Evolutionary conservation across 2,329 filamentous ascomycete species (phyloP).

Genomic region (Cladosporium sp.): DNA sequence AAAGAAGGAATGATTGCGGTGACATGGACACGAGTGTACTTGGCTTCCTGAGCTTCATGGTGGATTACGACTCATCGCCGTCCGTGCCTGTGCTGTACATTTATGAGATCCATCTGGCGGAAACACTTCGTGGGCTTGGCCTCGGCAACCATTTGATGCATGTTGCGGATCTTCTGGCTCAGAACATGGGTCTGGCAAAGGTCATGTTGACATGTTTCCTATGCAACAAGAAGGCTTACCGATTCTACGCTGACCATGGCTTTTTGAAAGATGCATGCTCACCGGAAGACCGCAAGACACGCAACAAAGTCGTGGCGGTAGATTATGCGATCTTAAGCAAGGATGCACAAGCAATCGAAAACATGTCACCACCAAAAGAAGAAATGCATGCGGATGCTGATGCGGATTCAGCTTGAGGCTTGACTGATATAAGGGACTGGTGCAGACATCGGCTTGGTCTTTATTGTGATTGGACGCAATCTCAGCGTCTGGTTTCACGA

Average conservation of each 20-base stretch:
- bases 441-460: not conserved
- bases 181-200: constrained; percentile 60
- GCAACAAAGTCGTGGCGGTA: constrained; percentile 51
- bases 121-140: constrained; percentile 61
- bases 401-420: not conserved
- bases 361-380: not conserved
- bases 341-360: constrained; percentile 20
- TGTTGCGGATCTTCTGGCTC: constrained; percentile 56
- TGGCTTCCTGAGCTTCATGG: constrained; percentile 66
- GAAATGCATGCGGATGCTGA: not conserved
- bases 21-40: constrained; percentile 22
- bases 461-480: not conserved
- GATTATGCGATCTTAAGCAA: constrained; percentile 60
- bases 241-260: constrained; percentile 65
- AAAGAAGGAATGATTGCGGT: not conserved
- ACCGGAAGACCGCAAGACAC: constrained; percentile 51
- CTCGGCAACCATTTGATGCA: constrained; percentile 63
- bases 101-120: constrained; percentile 73
- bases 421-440: not conserved
- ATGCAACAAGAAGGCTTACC: constrained; percentile 58
- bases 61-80: constrained; percentile 65
- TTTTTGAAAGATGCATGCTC: constrained; percentile 56
- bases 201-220: constrained; percentile 75
- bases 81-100: constrained; percentile 70
- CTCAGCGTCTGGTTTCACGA: not conserved